Conservation (phyloP, 1,139 yeast genomes). For the Saccharomyces hybrid region DNA sequence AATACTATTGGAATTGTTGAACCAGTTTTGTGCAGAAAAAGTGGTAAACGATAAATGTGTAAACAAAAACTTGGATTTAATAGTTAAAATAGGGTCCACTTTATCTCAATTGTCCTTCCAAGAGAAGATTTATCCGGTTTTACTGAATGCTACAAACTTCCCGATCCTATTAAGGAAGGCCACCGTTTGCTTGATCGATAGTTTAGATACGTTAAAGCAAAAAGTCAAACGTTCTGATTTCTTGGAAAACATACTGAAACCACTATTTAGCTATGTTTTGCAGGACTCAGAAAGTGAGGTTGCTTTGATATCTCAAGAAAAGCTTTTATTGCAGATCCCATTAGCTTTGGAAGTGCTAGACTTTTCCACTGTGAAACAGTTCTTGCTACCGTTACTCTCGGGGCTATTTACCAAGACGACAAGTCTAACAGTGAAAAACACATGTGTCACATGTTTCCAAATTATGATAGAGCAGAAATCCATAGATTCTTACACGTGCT, state of each 20-base stretch:
- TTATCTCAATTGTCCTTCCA: constrained; percentile 72
- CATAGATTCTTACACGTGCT: constrained; percentile 63
- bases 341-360: constrained; percentile 47
- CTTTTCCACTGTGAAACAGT: constrained; percentile 66
- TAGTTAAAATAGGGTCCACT: constrained; percentile 56
- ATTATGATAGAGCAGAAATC: constrained; percentile 50
- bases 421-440: constrained; percentile 65
- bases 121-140: constrained; percentile 54
- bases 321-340: constrained; percentile 42
- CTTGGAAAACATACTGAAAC: constrained; percentile 37
- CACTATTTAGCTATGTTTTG: constrained; percentile 23
- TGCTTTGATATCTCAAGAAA: constrained; percentile 45
- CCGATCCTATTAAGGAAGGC: constrained; percentile 42
- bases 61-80: constrained; percentile 47
- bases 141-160: constrained; percentile 28
- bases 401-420: constrained; percentile 76
- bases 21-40: constrained; percentile 26
- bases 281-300: constrained; percentile 18
- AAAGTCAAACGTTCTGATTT: constrained; percentile 41
- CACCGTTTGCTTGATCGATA: constrained; percentile 48
- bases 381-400: constrained; percentile 63
- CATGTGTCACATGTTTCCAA: constrained; percentile 59
- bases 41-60: constrained; percentile 42
- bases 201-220: constrained; percentile 45
- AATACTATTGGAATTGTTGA: constrained; percentile 44